These are phyloP conservation scores for Amanita jacksonii DNA, from an alignment of 768 basidiomycete species.

Conservation along the genomic window DNA sequence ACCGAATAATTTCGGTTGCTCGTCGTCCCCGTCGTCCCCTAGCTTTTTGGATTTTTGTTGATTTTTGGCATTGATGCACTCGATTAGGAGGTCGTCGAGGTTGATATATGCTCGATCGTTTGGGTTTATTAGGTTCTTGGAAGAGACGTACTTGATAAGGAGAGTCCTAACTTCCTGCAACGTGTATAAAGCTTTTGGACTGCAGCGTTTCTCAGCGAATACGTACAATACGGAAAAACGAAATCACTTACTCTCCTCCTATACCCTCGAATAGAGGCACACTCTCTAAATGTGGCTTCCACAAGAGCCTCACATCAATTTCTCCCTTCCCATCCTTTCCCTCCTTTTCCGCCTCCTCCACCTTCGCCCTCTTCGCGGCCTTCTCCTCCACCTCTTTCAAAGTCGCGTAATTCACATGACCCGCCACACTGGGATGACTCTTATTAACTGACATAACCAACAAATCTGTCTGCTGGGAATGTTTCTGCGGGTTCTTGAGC, in stretches of 20 bases:
- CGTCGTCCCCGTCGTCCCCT: slow-evolving; percentile 10
- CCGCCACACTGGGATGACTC: slow-evolving; percentile 44
- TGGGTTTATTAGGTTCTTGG: slow-evolving; percentile 53
- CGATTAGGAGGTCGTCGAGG: slow-evolving; percentile 40
- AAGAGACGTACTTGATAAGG: slow-evolving; percentile 54
- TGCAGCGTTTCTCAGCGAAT: neutral
- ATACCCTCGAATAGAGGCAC: slow-evolving; percentile 53
- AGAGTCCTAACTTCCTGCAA: slow-evolving; percentile 44
- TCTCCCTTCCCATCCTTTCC: slow-evolving; percentile 32
- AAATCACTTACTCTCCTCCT: slow-evolving; percentile 44
- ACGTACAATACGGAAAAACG: neutral
- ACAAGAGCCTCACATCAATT: slow-evolving; percentile 39
- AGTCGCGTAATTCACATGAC: slow-evolving; percentile 45
- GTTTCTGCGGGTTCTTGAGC: slow-evolving; percentile 53
- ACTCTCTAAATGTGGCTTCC: slow-evolving; percentile 61
- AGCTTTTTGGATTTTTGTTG: slow-evolving; percentile 24
- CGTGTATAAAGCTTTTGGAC: slow-evolving; percentile 49
- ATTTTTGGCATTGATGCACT: slow-evolving; percentile 27
- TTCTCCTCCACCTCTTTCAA: slow-evolving; percentile 57
- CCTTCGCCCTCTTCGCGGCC: slow-evolving; percentile 48
- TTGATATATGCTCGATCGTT: slow-evolving; percentile 63
- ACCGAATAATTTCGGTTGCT: neutral
- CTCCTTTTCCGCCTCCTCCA: slow-evolving; percentile 46
- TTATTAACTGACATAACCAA: slow-evolving; percentile 45
- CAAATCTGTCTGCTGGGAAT: slow-evolving; percentile 40